phyloP scores from a whole-genome alignment of 164 flowering plant genomes.

The Euptelea pleiosperma region DNA sequence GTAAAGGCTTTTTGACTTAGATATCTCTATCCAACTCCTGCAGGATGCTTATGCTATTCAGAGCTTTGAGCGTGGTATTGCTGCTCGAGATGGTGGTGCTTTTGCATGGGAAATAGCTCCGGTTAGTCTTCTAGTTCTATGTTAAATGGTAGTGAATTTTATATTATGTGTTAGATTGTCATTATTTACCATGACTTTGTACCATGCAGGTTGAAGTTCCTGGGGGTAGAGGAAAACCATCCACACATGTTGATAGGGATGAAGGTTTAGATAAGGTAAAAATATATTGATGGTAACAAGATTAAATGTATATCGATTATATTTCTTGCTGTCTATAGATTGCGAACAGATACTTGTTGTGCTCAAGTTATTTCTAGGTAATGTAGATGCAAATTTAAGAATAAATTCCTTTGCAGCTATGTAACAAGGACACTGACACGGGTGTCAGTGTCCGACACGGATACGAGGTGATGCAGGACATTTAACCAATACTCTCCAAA shows the following conservation, averaged over 20 bases:
- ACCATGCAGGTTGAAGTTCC: conserved; percentile 62
- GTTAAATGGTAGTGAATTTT: not conserved
- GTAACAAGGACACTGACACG: too few species aligned
- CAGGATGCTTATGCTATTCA: conserved; percentile 86
- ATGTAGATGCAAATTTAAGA: not conserved
- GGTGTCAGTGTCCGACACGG: too few species aligned
- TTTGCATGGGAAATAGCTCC: conserved; percentile 96
- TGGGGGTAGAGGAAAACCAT: conserved; percentile 61
- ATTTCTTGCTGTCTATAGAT: not conserved
- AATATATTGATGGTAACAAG: not conserved
- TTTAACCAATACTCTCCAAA: too few species aligned
- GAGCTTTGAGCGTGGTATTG: conserved; percentile 92
- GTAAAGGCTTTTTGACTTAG: not conserved
- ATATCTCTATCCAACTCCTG: conserved; percentile 9
- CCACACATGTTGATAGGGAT: conserved; percentile 54
- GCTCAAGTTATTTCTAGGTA: not conserved
- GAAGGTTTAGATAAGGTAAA: conserved; percentile 61
- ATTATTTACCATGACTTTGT: conserved; percentile 6
- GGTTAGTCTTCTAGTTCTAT: conserved; percentile 31
- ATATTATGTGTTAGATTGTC: not conserved
- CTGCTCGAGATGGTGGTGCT: conserved; percentile 71
- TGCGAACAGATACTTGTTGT: not conserved
- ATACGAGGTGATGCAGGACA: too few species aligned
- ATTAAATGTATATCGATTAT: not conserved
- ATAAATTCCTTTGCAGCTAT: not conserved